These are phyloP conservation scores for Musa acuminata DNA, from an alignment of 176 grass and related monocot genomes.

Conservation along the genomic window DNA sequence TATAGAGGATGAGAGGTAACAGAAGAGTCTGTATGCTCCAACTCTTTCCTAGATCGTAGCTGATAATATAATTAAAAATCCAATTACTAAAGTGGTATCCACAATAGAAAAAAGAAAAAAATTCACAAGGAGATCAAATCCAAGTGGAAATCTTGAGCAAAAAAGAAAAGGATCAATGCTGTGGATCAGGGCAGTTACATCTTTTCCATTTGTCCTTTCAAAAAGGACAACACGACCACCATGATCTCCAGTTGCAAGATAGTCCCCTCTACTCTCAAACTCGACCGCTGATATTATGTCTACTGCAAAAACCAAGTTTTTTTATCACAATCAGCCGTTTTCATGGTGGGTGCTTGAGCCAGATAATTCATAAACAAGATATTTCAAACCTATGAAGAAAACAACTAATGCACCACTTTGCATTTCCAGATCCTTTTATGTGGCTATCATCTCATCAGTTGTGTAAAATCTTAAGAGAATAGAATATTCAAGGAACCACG, in stretches of 20 bases:
- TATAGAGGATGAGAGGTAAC: slow-evolving; percentile 25
- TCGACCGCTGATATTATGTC: slow-evolving; percentile 33
- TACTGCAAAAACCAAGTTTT: slow-evolving; percentile 7
- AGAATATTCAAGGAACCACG: neutral
- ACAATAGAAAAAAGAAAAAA: neutral
- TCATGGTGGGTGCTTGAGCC: neutral
- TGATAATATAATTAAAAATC: neutral
- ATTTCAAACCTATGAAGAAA: neutral
- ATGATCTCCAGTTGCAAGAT: slow-evolving; percentile 38
- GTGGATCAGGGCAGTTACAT: slow-evolving; percentile 6
- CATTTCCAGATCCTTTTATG: no score
- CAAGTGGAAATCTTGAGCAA: neutral
- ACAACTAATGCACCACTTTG: no score
- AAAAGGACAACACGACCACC: slow-evolving; percentile 41
- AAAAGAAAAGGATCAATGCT: neutral
- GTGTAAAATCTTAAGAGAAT: neutral
- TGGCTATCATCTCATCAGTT: neutral
- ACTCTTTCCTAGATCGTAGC: slow-evolving; percentile 8
- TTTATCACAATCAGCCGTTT: neutral
- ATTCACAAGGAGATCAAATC: neutral
- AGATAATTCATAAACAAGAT: neutral
- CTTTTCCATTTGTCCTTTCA: slow-evolving; percentile 6
- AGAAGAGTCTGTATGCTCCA: slow-evolving; percentile 28
- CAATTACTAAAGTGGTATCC: neutral
- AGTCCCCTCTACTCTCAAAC: slow-evolving; percentile 33